Evolutionary conservation across 2,329 filamentous ascomycete genomes (phyloP).

Genomic region (Fusarium sp.): DNA sequence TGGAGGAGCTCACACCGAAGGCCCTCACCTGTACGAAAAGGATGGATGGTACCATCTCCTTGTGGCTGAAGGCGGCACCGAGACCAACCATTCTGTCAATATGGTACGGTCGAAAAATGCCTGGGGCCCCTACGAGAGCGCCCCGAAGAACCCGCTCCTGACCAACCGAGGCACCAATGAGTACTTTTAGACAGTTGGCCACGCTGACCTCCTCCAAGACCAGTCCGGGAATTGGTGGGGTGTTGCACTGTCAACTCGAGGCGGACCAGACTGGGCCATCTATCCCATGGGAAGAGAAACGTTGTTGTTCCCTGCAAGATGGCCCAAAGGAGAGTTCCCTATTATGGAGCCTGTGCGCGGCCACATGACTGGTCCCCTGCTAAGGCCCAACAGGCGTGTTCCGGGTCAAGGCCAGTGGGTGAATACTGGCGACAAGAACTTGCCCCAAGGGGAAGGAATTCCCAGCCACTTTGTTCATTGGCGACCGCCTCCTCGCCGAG

Average conservation of each 20-base stretch:
- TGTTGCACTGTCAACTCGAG: conserved; percentile 57
- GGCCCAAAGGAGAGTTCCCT: conserved; percentile 62
- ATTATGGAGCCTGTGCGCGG: conserved; percentile 43
- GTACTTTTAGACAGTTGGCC: conserved; percentile 57
- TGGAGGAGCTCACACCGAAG: conserved; percentile 49
- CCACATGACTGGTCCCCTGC: conserved; percentile 48
- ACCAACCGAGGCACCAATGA: conserved; percentile 53
- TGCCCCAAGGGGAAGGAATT: too few relatives aligned
- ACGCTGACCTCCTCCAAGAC: conserved; percentile 59
- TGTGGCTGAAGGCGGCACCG: conserved; percentile 62
- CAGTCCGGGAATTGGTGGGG: conserved; percentile 63
- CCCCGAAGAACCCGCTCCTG: conserved; percentile 57
- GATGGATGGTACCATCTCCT: conserved; percentile 62
- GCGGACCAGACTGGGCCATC: conserved; percentile 50
- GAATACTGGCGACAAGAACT: too few relatives aligned
- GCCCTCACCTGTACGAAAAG: conserved; percentile 57
- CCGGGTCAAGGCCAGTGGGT: background rate
- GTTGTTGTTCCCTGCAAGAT: conserved; percentile 60
- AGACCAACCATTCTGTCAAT: conserved; percentile 53
- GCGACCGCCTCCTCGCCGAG: too few relatives aligned
- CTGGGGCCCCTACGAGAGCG: conserved; percentile 56
- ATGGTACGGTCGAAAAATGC: conserved; percentile 55
- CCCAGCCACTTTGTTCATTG: too few relatives aligned
- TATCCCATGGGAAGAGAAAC: conserved; percentile 68
- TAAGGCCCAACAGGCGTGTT: background rate